Conservation (phyloP, 345 rosid genomes). For the Gossypium turneri region DNA sequence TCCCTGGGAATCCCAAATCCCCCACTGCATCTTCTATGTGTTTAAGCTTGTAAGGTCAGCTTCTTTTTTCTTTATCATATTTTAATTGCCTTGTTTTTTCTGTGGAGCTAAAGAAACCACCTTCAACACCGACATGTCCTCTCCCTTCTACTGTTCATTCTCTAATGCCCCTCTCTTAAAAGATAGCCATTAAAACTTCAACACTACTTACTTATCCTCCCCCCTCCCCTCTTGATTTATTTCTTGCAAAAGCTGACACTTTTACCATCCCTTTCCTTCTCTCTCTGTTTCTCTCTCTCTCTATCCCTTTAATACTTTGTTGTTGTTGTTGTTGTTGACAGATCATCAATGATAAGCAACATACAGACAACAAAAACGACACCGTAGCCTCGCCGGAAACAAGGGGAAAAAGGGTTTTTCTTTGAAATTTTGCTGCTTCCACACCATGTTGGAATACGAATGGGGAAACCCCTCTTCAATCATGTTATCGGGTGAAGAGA, state of each 20-base stretch:
- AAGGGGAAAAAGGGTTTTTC: neutral
- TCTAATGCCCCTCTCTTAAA: neutral
- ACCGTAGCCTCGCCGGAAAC: conserved; percentile 18
- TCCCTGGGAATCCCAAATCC: neutral
- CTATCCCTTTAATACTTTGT: neutral
- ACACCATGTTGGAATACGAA: conserved; percentile 75
- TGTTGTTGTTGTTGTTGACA: conserved; percentile 16
- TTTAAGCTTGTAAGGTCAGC: neutral
- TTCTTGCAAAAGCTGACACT: conserved; percentile 3
- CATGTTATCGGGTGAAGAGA: conserved; percentile 40
- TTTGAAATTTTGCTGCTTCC: neutral
- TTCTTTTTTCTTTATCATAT: neutral
- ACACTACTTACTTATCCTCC: neutral
- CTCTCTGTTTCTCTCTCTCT: conserved; percentile 3
- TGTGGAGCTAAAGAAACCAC: conserved; percentile 16
- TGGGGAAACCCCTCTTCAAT: conserved; percentile 70
- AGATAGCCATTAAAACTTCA: neutral
- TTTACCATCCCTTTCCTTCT: conserved; percentile 5
- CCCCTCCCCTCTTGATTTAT: too few species aligned
- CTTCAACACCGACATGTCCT: conserved; percentile 59
- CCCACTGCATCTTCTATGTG: neutral
- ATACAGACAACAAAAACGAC: conserved; percentile 11
- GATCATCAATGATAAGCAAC: conserved; percentile 13
- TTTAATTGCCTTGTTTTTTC: conserved; percentile 11
- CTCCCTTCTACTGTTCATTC: neutral